These are phyloP conservation scores for Exophiala sideris DNA, from an alignment of 2,329 filamentous ascomycete genomes.

Conservation along the genomic window DNA sequence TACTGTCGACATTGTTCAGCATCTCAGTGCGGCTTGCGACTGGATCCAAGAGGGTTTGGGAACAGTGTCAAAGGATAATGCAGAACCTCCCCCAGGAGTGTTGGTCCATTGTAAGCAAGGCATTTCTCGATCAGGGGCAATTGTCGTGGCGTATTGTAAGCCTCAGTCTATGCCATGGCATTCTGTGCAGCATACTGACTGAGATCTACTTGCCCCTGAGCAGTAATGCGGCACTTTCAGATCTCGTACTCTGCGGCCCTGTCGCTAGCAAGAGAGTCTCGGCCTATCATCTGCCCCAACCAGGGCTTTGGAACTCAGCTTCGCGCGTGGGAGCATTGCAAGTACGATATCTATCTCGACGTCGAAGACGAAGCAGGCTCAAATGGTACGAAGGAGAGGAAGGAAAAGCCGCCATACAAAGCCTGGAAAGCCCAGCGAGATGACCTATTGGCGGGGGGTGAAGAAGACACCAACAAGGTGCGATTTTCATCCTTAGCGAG, in stretches of 20 bases:
- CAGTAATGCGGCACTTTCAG: constrained; percentile 26
- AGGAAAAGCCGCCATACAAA: constrained; percentile 1
- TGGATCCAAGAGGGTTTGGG: constrained; percentile 24
- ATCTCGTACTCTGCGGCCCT: constrained; percentile 23
- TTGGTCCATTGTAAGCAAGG: constrained; percentile 29
- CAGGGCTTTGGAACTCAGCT: constrained; percentile 26
- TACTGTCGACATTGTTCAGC: constrained; percentile 23
- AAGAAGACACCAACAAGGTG: constrained; percentile 5
- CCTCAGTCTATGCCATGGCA: neutral
- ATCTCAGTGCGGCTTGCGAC: constrained; percentile 24
- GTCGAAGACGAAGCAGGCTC: neutral
- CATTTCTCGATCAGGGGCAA: constrained; percentile 26
- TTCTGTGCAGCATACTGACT: neutral
- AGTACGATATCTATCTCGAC: neutral
- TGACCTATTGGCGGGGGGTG: neutral
- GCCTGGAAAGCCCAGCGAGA: constrained; percentile 7
- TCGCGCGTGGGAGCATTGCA: constrained; percentile 18
- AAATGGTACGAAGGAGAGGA: neutral
- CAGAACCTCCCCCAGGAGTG: constrained; percentile 7
- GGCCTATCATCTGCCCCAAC: constrained; percentile 25
- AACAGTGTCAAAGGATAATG: neutral
- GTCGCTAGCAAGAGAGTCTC: constrained; percentile 18
- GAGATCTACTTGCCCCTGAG: too few species aligned
- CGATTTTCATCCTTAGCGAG: constrained; percentile 1
- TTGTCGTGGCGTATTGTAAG: constrained; percentile 28